These are phyloP conservation scores for Capsella rubella DNA, from an alignment of 441 rosid genomes.

Conservation along the genomic window DNA sequence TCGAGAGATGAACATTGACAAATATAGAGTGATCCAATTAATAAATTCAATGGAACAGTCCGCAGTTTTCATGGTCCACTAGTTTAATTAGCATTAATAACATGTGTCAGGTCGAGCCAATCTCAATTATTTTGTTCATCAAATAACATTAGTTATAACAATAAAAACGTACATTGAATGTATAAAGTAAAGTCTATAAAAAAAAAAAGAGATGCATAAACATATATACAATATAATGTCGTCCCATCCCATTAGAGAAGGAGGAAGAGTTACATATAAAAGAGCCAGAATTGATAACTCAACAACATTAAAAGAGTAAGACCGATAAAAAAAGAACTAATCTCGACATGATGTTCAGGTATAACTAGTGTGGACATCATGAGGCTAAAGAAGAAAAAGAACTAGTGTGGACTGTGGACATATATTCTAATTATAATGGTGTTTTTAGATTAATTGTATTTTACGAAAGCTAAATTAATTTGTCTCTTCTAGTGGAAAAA, in stretches of 20 bases:
- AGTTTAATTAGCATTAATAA: conserved; percentile 38
- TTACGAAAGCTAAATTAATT: neutral
- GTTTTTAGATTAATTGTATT: neutral
- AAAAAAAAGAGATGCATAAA: neutral
- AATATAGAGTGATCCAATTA: neutral
- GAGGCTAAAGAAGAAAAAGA: no score
- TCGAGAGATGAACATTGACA: neutral
- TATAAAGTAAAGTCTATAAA: neutral
- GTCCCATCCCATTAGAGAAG: no score
- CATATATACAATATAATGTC: no score
- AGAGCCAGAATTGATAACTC: no score
- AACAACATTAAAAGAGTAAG: no score
- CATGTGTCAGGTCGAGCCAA: conserved; percentile 38
- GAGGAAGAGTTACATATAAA: no score
- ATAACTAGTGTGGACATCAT: no score
- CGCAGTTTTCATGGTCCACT: conserved; percentile 36
- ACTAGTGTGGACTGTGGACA: no score
- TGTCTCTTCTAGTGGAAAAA: neutral
- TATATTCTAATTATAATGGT: neutral
- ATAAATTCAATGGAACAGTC: conserved; percentile 31
- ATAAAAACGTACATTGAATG: conserved; percentile 1
- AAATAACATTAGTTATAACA: conserved; percentile 20
- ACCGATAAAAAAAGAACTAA: no score
- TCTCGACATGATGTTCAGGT: no score
- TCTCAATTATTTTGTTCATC: conserved; percentile 16